These are phyloP conservation scores for Eragrostis tef DNA, from an alignment of 202 grass and related monocot species.

Conservation along the genomic window DNA sequence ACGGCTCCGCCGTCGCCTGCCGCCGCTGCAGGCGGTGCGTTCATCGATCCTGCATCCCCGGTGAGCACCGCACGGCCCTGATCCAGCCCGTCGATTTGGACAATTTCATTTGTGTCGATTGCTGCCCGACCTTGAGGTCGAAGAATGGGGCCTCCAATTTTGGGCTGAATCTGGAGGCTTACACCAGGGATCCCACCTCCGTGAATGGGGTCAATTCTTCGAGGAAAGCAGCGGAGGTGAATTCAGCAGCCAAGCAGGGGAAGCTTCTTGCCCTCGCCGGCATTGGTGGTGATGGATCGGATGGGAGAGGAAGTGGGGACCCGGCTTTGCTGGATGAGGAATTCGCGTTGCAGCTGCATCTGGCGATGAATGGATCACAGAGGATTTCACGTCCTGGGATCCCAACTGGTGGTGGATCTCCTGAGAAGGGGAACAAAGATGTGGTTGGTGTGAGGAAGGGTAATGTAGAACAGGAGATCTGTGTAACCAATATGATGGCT, in stretches of 20 bases:
- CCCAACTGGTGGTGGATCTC: neutral
- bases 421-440: constrained; percentile 21
- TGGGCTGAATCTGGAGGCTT: constrained; percentile 27
- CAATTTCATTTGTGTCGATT: constrained; percentile 80
- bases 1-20: constrained; percentile 48
- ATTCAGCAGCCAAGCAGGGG: constrained; percentile 31
- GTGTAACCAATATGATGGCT: constrained; percentile 58
- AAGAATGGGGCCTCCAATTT: neutral
- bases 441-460: neutral
- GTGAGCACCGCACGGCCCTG: constrained; percentile 59
- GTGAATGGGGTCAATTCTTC: constrained; percentile 20
- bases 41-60: constrained; percentile 60
- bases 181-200: constrained; percentile 32
- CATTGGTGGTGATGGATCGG: neutral
- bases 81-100: constrained; percentile 46
- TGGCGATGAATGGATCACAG: constrained; percentile 80
- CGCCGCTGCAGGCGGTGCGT: constrained; percentile 56
- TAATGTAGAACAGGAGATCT: constrained; percentile 42
- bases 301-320: neutral
- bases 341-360: constrained; percentile 79
- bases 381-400: constrained; percentile 67
- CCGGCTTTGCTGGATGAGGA: constrained; percentile 50
- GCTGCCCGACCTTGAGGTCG: constrained; percentile 57
- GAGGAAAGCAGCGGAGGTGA: constrained; percentile 36
- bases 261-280: constrained; percentile 18